A percentile compares a stretch with the other conserved stretches of the same genome.
Conservation (phyloP, 2,329 filamentous ascomycete genomes). For the Botrytis cinerea region DNA sequence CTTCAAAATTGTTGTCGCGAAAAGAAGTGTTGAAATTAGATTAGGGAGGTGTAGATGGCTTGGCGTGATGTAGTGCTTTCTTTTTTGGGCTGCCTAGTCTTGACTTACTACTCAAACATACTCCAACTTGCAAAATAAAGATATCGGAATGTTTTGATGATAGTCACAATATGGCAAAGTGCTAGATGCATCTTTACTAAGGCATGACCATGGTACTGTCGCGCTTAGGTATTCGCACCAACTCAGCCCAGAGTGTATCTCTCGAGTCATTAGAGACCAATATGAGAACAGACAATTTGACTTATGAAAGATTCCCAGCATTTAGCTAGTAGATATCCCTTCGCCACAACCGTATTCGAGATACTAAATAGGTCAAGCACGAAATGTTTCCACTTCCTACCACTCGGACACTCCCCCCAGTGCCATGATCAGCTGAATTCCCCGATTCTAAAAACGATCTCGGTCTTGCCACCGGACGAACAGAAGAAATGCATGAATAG, state of each 20-base stretch:
- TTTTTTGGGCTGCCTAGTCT: background rate
- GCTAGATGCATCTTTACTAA: background rate
- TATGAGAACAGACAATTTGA: slow-evolving; percentile 2
- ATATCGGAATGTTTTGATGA: background rate
- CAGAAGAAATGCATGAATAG: background rate
- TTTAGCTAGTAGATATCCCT: background rate
- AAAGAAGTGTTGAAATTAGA: background rate
- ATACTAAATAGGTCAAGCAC: slow-evolving; percentile 3
- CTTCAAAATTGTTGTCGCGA: background rate
- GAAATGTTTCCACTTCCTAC: background rate
- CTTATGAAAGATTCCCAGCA: background rate
- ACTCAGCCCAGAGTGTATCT: background rate
- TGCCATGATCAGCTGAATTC: slow-evolving; percentile 4
- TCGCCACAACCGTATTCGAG: background rate
- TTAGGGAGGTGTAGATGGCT: background rate
- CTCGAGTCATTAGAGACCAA: background rate
- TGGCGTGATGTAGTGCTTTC: background rate
- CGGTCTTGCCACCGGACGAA: slow-evolving; percentile 4
- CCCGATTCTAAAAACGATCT: background rate
- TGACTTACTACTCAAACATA: background rate
- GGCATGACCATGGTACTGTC: background rate
- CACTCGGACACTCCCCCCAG: background rate
- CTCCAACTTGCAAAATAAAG: background rate
- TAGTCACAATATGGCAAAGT: background rate
- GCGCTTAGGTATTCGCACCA: background rate